These are phyloP conservation scores for Lathyrus tuberosus DNA, from an alignment of 306 rosid species.

Conservation along the genomic window DNA sequence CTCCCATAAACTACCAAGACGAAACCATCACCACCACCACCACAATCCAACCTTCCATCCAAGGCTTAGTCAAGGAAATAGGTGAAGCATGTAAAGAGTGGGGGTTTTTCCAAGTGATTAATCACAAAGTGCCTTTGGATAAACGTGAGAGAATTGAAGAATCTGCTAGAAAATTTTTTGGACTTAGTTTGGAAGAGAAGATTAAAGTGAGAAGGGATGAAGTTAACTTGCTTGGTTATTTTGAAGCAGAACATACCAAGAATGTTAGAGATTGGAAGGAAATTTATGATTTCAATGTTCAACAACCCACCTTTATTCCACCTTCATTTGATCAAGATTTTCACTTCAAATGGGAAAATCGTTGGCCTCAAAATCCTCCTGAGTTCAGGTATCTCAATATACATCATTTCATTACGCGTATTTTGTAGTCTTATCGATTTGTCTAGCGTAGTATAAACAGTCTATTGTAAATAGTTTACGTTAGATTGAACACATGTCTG, in stretches of 20 bases:
- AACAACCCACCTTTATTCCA: slow-evolving; percentile 55
- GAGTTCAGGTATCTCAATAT: slow-evolving; percentile 55
- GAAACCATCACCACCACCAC: background rate
- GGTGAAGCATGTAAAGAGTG: slow-evolving; percentile 62
- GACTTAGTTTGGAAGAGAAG: slow-evolving; percentile 45
- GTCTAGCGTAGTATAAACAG: background rate
- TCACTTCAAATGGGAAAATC: slow-evolving; percentile 58
- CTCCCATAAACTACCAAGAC: slow-evolving; percentile 37
- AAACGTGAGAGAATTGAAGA: slow-evolving; percentile 45
- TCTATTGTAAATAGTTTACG: too few species aligned
- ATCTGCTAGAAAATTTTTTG: slow-evolving; percentile 55
- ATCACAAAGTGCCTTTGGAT: slow-evolving; percentile 66
- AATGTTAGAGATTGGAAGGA: slow-evolving; percentile 93
- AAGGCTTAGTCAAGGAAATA: slow-evolving; percentile 47
- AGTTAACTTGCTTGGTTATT: slow-evolving; percentile 59
- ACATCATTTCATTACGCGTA: background rate
- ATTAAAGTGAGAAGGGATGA: slow-evolving; percentile 66
- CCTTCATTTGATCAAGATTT: slow-evolving; percentile 39
- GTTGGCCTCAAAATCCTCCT: slow-evolving; percentile 71
- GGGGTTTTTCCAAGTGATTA: slow-evolving; percentile 82
- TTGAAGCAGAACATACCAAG: slow-evolving; percentile 77
- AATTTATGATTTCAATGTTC: slow-evolving; percentile 73
- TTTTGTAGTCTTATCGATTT: background rate
- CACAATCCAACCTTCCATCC: background rate
- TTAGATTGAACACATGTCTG: too few species aligned